These are phyloP conservation scores for Backusella westeae DNA, from an alignment of 192 early-diverging fungal species.

Conservation along the genomic window DNA sequence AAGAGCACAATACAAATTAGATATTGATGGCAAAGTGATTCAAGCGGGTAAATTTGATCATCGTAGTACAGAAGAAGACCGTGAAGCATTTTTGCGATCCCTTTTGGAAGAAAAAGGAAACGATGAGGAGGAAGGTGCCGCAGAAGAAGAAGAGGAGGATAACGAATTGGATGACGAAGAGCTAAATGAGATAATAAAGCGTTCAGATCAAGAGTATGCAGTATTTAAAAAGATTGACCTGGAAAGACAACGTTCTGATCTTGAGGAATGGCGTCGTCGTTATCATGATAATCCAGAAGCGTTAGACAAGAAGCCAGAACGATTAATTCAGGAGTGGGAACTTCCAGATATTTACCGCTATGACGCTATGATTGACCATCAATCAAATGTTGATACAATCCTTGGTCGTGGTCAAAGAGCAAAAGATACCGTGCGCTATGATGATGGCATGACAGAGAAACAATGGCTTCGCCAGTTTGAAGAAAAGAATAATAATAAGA, in stretches of 20 bases:
- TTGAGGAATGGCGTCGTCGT: conserved; percentile 50
- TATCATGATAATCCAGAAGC: conserved; percentile 40
- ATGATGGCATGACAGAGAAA: conserved; percentile 89
- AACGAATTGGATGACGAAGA: conserved; percentile 81
- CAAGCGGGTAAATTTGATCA: conserved; percentile 99
- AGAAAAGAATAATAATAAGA: conserved; percentile 39
- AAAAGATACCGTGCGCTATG: conserved; percentile 77
- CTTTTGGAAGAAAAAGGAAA: conserved; percentile 71
- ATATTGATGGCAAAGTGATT: conserved; percentile 97
- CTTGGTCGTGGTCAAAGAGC: conserved; percentile 69
- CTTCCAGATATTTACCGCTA: conserved; percentile 75
- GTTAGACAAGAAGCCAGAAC: conserved; percentile 55
- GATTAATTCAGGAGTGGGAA: conserved; percentile 81
- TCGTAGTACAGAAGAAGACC: conserved; percentile 88
- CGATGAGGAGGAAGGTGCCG: conserved; percentile 54
- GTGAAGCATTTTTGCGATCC: conserved; percentile 83
- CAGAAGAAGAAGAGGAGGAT: conserved; percentile 66
- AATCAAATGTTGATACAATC: conserved; percentile 40
- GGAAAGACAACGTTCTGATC: conserved; percentile 52
- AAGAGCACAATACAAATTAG: conserved; percentile 90
- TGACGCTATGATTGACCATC: conserved; percentile 41
- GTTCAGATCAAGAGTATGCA: conserved; percentile 74
- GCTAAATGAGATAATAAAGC: conserved; percentile 86
- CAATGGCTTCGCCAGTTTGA: conserved; percentile 77
- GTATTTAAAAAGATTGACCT: conserved; percentile 75